These are phyloP conservation scores for Vanrija sp. DNA, from an alignment of 1,284 basidiomycete species.

Conservation along the genomic window DNA sequence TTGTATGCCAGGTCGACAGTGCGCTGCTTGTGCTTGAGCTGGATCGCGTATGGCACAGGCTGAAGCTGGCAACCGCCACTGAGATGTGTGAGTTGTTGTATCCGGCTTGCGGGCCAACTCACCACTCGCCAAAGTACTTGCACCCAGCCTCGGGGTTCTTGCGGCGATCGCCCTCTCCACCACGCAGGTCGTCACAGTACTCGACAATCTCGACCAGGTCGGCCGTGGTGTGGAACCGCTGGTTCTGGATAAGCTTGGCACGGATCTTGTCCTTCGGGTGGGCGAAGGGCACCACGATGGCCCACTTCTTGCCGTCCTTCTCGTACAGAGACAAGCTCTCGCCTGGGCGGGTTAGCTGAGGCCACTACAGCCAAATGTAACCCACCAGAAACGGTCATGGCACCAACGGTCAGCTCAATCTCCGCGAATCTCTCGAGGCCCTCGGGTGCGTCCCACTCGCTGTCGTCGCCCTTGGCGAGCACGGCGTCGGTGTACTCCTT, in stretches of 20 bases:
- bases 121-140: slow-evolving; percentile 79
- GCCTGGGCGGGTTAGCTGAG: slow-evolving; percentile 12
- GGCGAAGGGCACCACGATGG: slow-evolving; percentile 73
- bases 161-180: slow-evolving; percentile 52
- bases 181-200: slow-evolving; percentile 63
- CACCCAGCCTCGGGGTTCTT: slow-evolving; percentile 54
- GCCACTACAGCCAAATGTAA: not conserved
- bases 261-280: slow-evolving; percentile 75
- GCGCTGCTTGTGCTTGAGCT: slow-evolving; percentile 77
- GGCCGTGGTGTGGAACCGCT: slow-evolving; percentile 65
- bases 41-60: slow-evolving; percentile 83
- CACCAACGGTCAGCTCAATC: slow-evolving; percentile 60
- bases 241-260: slow-evolving; percentile 62
- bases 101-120: slow-evolving; percentile 16
- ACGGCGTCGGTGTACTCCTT: slow-evolving; percentile 56
- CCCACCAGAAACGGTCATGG: slow-evolving; percentile 30
- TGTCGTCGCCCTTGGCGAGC: slow-evolving; percentile 55
- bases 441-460: slow-evolving; percentile 54
- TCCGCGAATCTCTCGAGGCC: slow-evolving; percentile 57
- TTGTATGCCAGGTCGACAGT: slow-evolving; percentile 84
- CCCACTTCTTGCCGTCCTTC: slow-evolving; percentile 57
- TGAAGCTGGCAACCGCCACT: slow-evolving; percentile 53
- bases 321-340: slow-evolving; percentile 26
- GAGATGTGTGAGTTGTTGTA: not conserved
- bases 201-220: slow-evolving; percentile 68